Evolutionary conservation across 495 filamentous ascomycete genomes (phyloP).

Genomic region (Glonium stellatum): DNA sequence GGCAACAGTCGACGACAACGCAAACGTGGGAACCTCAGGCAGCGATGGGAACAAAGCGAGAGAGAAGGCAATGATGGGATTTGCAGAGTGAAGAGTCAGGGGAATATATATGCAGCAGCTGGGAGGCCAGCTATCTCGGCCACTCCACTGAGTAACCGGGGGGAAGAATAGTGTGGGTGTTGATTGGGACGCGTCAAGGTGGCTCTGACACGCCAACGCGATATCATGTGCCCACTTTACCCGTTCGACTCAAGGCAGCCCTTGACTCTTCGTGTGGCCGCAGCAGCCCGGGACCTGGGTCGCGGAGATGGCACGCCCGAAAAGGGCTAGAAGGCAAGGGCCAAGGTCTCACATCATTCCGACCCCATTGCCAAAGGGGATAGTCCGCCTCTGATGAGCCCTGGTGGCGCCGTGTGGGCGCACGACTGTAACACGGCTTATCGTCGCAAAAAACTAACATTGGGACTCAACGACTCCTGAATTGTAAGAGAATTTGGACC

Average conservation of each 20-base stretch:
- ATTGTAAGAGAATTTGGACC: background rate
- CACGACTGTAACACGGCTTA: background rate
- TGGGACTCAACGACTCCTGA: background rate
- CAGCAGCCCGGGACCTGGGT: background rate
- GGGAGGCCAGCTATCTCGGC: constrained; percentile 5
- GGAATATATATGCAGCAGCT: constrained; percentile 7
- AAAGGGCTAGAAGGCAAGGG: constrained; percentile 1
- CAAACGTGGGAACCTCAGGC: constrained; percentile 1
- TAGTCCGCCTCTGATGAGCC: background rate
- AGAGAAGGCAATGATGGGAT: background rate
- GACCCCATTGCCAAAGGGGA: background rate
- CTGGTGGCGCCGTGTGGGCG: background rate
- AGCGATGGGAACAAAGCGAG: background rate
- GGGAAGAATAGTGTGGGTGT: background rate
- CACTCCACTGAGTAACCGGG: background rate
- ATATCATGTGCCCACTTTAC: constrained; percentile 3
- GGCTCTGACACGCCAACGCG: constrained; percentile 3
- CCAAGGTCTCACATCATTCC: background rate
- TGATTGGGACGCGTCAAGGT: constrained; percentile 7
- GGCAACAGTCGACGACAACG: constrained; percentile 5
- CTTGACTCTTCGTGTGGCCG: background rate
- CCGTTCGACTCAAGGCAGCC: background rate
- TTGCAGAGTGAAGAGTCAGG: background rate
- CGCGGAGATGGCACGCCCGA: background rate
- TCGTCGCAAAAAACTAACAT: background rate